Conservation (phyloP, 2,329 filamentous ascomycete species). For the Akanthomyces dipterigenus region DNA sequence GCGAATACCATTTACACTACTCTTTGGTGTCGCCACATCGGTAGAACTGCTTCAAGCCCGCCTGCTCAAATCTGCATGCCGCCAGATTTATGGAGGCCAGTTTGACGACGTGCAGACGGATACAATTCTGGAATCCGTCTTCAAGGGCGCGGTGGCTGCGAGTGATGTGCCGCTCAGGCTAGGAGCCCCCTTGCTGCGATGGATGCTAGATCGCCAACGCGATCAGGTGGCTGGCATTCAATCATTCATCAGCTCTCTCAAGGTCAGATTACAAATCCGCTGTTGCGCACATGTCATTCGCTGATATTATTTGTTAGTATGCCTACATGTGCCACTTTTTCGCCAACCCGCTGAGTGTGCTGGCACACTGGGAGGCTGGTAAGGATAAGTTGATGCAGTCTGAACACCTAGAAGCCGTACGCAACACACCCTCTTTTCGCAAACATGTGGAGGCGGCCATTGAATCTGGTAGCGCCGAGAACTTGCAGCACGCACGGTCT, state of each 20-base stretch:
- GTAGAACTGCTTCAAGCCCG: constrained; percentile 73
- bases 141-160: constrained; percentile 57
- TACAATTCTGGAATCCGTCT: constrained; percentile 65
- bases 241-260: constrained; percentile 62
- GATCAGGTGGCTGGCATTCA: constrained; percentile 73
- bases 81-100: constrained; percentile 60
- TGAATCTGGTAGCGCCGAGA: constrained; percentile 32
- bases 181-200: constrained; percentile 55
- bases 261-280: constrained; percentile 35
- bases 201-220: constrained; percentile 63
- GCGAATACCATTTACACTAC: constrained; percentile 67
- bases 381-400: constrained; percentile 37
- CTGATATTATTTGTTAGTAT: constrained; percentile 45
- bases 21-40: constrained; percentile 77
- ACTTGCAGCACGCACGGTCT: constrained; percentile 35
- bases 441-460: constrained; percentile 43
- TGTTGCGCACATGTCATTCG: not conserved
- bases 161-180: constrained; percentile 51
- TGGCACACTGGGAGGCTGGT: constrained; percentile 36
- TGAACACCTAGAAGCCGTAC: constrained; percentile 60
- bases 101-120: constrained; percentile 72
- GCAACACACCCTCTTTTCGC: constrained; percentile 64
- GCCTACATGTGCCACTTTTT: constrained; percentile 84
- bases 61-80: constrained; percentile 61
- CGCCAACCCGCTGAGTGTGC: constrained; percentile 64